Percentiles rank a stretch among this genome's conserved stretches.
These are phyloP conservation scores for Hevea brasiliensis DNA, from an alignment of 345 rosid species.

Conservation along the genomic window DNA sequence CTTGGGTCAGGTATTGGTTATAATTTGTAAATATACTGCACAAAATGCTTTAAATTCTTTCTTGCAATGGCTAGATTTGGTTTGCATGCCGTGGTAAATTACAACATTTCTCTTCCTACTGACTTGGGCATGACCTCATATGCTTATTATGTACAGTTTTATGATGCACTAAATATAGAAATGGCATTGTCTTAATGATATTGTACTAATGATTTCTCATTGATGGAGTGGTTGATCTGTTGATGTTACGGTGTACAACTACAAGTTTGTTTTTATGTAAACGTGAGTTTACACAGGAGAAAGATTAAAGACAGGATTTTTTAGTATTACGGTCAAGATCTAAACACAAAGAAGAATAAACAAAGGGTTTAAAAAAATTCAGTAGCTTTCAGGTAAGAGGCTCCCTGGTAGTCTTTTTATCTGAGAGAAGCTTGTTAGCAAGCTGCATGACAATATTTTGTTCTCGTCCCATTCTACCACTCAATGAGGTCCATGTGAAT, in stretches of 20 bases:
- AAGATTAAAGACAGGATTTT: background rate
- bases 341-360: no score
- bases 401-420: background rate
- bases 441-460: background rate
- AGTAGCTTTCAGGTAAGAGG: slow-evolving; percentile 1
- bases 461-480: background rate
- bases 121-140: background rate
- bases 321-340: no score
- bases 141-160: background rate
- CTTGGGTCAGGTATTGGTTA: slow-evolving; percentile 48
- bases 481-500: background rate
- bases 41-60: background rate
- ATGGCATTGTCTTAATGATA: background rate
- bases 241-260: background rate
- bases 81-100: no score
- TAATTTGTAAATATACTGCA: background rate
- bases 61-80: background rate
- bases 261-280: background rate
- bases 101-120: background rate
- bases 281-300: no score
- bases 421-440: background rate
- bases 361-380: background rate
- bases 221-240: no score
- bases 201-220: background rate
- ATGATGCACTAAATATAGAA: background rate